Base-by-base conservation (phyloP, 352 stramenopile genomes). In the Phytophthora pini region DNA sequence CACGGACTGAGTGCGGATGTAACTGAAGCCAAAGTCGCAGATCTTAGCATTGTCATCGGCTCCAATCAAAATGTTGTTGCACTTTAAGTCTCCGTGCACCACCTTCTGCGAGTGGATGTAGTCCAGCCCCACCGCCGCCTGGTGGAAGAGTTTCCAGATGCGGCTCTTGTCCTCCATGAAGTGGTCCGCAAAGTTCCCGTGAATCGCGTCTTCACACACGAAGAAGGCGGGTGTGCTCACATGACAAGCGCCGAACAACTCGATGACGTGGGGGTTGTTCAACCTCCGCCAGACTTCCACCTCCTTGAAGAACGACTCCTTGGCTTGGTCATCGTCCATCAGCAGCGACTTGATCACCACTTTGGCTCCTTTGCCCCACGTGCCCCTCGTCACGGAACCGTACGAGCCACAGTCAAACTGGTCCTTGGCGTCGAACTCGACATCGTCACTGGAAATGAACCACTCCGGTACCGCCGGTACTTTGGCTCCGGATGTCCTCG, bases 71-170 rank as follows among this genome's bases (percentile, higher is more conserved):
- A 97, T 72, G 68, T 97, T 97, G 53, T 75, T 87, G 49, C 83
- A 88, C 55, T 97, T 97, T 9, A 97, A 71, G 39, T 97, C 89
- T n/a, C 90, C 80, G 61, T 97, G 90, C 22, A 97, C 70, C 43
- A 91, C 65, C 9, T 72, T 64, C 34, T 84, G 56, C 12, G 46
- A 46, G 63, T 97, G 89, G 12, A 97, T 68, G 49, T 93, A 96
- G 29, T 65, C 50, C 4, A 97, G 58, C 0, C 85, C 90, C 15
- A 77, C 50, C 0, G 75, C 77, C 0, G 69, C 74, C 26, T 84
- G 64, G 27, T 74, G 56, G 17, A 83, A 70, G 7, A 71, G 49
- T n/a, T 39, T 53, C 68, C 71, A 80, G 7, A 77, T 38, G 20
- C 64, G 45, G 11, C 60, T 50, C 27, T 52, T 65, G 44, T 70